Percentiles rank a stretch among this genome's conserved stretches.
Evolutionary conservation across 2,329 filamentous ascomycete genomes (phyloP).

Genomic region (Massarina eburnea): DNA sequence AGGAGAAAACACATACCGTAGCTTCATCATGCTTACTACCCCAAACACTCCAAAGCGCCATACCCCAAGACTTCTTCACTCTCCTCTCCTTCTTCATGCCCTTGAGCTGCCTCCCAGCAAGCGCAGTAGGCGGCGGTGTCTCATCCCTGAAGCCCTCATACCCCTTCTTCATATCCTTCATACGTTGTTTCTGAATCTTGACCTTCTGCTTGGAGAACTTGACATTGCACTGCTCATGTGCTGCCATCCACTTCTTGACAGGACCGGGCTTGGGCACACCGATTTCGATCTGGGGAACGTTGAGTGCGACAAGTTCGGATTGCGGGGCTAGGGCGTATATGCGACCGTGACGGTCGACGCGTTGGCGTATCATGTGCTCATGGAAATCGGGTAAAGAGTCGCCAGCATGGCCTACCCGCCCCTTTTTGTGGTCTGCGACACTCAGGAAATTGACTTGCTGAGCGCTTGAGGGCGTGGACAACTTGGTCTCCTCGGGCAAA

Average conservation of each 20-base stretch:
- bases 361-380: conserved; percentile 88
- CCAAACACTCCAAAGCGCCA: conserved; percentile 85
- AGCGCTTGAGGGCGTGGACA: conserved; percentile 15
- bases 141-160: conserved; percentile 74
- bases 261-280: conserved; percentile 80
- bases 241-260: conserved; percentile 78
- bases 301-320: conserved; percentile 66
- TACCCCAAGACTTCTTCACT: conserved; percentile 69
- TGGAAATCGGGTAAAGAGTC: conserved; percentile 79
- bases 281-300: conserved; percentile 65
- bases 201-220: conserved; percentile 71
- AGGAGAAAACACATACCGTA: conserved; percentile 54
- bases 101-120: conserved; percentile 69
- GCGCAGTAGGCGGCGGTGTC: conserved; percentile 76
- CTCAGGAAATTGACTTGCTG: conserved; percentile 21
- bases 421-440: conserved; percentile 11
- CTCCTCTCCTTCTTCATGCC: conserved; percentile 52
- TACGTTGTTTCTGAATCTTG: conserved; percentile 70
- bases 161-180: conserved; percentile 71
- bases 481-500: conserved; percentile 27
- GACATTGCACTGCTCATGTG: conserved; percentile 71
- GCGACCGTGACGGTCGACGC: conserved; percentile 75
- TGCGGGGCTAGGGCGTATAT: conserved; percentile 68
- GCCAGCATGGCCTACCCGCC: conserved; percentile 76
- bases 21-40: conserved; percentile 85